Conservation (phyloP, 129 eudicot species). For the Ambrosia trifida region DNA sequence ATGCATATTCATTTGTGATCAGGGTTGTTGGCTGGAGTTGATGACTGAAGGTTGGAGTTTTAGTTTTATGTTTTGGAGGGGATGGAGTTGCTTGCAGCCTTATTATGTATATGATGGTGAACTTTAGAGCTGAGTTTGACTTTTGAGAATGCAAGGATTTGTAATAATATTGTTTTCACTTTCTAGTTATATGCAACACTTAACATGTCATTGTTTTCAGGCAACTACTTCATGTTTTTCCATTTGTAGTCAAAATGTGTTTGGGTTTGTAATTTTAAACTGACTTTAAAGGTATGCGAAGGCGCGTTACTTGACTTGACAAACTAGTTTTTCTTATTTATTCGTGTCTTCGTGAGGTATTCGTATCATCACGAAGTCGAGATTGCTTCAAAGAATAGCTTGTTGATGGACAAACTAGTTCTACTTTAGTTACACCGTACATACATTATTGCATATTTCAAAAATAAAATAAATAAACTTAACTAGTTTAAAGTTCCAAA, state of each 20-base stretch:
- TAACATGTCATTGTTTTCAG: neutral
- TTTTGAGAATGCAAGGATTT: conserved; percentile 37
- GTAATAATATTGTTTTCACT: conserved; percentile 31
- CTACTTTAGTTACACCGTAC: too few species aligned
- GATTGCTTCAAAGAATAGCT: too few species aligned
- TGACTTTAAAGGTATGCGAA: neutral
- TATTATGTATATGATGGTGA: conserved; percentile 32
- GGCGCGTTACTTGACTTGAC: too few species aligned
- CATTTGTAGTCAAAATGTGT: neutral
- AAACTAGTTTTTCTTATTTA: too few species aligned
- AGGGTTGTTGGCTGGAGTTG: conserved; percentile 34
- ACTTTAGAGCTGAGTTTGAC: conserved; percentile 17
- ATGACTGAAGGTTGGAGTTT: conserved; percentile 25
- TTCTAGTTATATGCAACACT: conserved; percentile 26
- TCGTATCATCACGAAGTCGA: too few species aligned
- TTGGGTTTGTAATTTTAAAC: neutral
- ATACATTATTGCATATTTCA: too few species aligned
- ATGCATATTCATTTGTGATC: conserved; percentile 7
- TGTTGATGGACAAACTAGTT: too few species aligned
- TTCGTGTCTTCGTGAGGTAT: too few species aligned
- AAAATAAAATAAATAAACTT: too few species aligned
- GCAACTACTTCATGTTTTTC: neutral
- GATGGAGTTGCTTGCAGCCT: conserved; percentile 28
- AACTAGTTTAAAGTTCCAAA: too few species aligned
- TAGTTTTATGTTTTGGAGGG: conserved; percentile 12